These are phyloP conservation scores for Aegle marmelos DNA, from an alignment of 345 rosid species.

Conservation along the genomic window DNA sequence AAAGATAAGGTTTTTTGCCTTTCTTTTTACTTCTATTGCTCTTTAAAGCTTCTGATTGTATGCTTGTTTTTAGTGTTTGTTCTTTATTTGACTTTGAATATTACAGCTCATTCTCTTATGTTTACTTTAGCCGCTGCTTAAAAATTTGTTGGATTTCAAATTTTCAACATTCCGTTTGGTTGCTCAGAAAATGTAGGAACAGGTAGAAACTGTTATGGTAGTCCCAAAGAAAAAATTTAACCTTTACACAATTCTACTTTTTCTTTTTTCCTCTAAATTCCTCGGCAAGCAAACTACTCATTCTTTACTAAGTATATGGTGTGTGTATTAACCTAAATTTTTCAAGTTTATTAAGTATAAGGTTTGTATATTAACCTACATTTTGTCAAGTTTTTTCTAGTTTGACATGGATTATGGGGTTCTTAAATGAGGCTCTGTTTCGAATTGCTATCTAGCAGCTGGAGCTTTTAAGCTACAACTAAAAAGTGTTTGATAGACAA, in stretches of 20 bases:
- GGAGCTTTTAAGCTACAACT: too few species aligned
- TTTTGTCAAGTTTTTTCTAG: not conserved
- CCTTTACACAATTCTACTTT: not conserved
- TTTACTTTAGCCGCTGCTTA: not conserved
- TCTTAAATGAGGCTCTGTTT: not conserved
- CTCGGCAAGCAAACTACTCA: not conserved
- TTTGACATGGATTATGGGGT: not conserved
- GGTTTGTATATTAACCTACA: not conserved
- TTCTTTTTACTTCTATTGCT: not conserved
- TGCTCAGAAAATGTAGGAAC: not conserved
- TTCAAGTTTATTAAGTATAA: not conserved
- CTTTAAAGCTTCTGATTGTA: not conserved
- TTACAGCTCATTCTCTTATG: not conserved
- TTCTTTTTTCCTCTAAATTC: not conserved
- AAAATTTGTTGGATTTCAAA: not conserved
- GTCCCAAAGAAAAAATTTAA: not conserved
- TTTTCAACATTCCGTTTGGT: not conserved
- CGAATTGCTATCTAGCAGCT: too few species aligned
- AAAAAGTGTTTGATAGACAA: too few species aligned
- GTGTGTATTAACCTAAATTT: not conserved
- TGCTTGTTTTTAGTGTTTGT: not conserved
- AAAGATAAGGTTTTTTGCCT: conserved; percentile 46
- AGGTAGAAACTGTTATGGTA: not conserved
- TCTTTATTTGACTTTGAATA: not conserved
- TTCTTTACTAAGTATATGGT: not conserved